These are phyloP conservation scores for Wickerhamiella sergipiensis DNA, from an alignment of 805 yeast species.

Conservation along the genomic window DNA sequence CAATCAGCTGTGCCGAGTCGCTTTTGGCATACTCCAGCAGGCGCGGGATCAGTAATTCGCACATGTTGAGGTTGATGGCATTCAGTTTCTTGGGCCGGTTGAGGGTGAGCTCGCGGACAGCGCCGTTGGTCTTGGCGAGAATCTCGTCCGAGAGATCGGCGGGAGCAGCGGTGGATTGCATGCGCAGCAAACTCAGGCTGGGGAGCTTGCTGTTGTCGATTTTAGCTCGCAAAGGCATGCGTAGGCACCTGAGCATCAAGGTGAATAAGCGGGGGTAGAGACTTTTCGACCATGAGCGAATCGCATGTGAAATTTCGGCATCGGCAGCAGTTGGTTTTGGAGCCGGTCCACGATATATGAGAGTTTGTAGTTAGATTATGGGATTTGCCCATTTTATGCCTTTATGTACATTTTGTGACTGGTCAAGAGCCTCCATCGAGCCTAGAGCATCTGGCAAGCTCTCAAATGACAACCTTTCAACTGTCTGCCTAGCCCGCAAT, in stretches of 20 bases:
- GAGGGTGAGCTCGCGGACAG: constrained; percentile 59
- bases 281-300: background rate
- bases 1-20: constrained; percentile 44
- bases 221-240: constrained; percentile 26
- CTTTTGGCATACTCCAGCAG: constrained; percentile 65
- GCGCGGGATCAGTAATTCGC: constrained; percentile 55
- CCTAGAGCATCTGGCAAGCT: no score
- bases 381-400: no score
- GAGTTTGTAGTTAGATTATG: no score
- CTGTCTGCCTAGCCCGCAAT: no score
- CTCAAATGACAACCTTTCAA: no score
- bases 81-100: constrained; percentile 77
- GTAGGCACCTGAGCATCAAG: constrained; percentile 2
- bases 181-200: background rate
- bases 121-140: constrained; percentile 44
- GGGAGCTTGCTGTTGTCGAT: constrained; percentile 9
- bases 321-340: no score
- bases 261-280: background rate
- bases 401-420: no score
- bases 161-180: background rate
- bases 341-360: no score
- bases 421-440: no score
- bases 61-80: constrained; percentile 70
- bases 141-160: constrained; percentile 34
- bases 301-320: background rate